Evolutionary conservation across 345 rosid species (phyloP).

Genomic region (Eucalyptus tenuipes): DNA sequence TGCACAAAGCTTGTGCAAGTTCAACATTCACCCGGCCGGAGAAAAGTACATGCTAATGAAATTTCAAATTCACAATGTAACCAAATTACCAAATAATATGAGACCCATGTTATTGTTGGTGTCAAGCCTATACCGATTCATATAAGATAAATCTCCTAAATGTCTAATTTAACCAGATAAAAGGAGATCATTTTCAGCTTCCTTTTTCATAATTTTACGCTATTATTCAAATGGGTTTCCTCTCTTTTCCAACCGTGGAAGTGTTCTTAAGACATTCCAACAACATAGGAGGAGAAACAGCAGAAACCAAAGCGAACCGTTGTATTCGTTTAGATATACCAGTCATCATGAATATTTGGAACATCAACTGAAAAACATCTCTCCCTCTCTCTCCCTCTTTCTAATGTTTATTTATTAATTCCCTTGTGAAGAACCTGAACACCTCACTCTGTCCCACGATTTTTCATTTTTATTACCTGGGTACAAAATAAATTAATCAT

Average conservation of each 20-base stretch:
- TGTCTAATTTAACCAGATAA: background rate
- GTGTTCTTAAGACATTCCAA: background rate
- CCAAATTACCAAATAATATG: background rate
- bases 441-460: background rate
- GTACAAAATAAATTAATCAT: conserved; percentile 6
- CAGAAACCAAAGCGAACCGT: background rate
- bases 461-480: conserved; percentile 4
- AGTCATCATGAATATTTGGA: background rate
- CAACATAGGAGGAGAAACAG: background rate
- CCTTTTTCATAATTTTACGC: background rate
- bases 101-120: background rate
- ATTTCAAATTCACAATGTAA: background rate
- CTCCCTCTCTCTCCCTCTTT: background rate
- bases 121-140: background rate
- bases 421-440: background rate
- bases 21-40: background rate
- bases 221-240: background rate
- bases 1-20: background rate
- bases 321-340: background rate
- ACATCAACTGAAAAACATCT: background rate
- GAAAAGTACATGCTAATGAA: background rate
- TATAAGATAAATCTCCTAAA: background rate
- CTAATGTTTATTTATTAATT: background rate
- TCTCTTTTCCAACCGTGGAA: background rate
- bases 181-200: background rate